Evolutionary conservation across 2,329 filamentous ascomycete genomes (phyloP).

Genomic region (Thelonectria discophora): DNA sequence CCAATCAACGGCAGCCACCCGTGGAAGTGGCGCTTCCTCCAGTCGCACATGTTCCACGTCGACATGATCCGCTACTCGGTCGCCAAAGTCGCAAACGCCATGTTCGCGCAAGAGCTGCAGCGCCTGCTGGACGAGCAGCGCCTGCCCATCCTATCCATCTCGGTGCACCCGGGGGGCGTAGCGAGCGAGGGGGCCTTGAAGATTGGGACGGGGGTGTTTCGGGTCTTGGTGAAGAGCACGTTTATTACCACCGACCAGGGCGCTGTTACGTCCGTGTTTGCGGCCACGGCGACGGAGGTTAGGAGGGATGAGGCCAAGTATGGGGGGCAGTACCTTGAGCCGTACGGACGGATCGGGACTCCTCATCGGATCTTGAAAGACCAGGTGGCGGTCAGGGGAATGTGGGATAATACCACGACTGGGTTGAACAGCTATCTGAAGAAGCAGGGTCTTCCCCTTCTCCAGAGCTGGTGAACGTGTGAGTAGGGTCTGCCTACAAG

Average conservation of each 20-base stretch:
- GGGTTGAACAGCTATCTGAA: constrained; percentile 26
- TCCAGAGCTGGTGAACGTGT: not conserved
- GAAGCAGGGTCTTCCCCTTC: constrained; percentile 5
- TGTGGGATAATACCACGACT: constrained; percentile 11
- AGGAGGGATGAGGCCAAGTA: constrained; percentile 1
- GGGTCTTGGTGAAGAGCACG: not conserved
- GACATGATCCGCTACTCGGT: constrained; percentile 38
- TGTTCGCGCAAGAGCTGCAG: constrained; percentile 23
- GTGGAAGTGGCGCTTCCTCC: constrained; percentile 22
- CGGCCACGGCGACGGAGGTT: constrained; percentile 13
- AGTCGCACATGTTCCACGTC: constrained; percentile 22
- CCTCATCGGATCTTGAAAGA: constrained; percentile 7
- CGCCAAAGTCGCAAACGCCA: constrained; percentile 7
- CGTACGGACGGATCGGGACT: constrained; percentile 1
- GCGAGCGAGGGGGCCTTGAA: not conserved
- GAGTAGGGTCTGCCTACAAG: too few relatives aligned
- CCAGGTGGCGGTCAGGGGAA: constrained; percentile 1
- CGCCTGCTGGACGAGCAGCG: constrained; percentile 10
- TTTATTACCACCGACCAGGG: constrained; percentile 13
- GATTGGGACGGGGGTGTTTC: not conserved
- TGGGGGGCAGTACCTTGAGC: constrained; percentile 11
- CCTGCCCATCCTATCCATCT: constrained; percentile 5
- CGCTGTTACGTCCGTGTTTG: constrained; percentile 14
- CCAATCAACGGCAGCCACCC: constrained; percentile 26
- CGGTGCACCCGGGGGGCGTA: constrained; percentile 19